Base-by-base conservation (phyloP, 108 stramenopile species). In the Cyclotella sp. region DNA sequence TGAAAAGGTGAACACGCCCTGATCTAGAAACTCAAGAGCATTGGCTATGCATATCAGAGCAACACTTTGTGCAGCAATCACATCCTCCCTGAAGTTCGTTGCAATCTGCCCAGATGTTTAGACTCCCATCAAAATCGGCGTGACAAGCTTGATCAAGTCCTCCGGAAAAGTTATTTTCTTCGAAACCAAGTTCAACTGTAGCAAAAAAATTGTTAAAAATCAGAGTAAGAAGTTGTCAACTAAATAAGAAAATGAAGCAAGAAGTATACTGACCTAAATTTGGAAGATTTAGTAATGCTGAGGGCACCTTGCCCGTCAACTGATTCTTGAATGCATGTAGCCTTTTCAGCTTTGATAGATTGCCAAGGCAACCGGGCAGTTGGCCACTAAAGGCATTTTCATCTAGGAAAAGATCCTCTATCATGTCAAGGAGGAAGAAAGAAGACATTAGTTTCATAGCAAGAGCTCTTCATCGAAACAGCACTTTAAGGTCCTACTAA, bases 31-130 rank as follows among this genome's bases (percentile, higher is more conserved):
- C 22, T 58, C 24, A 58, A 58, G 19, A 13, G 49, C 77, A 77
- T 53, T 59, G 40, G 26, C 60, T 81, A 27, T 70, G 26, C 26
- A 9, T 41, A 55, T 77, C 76, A 6, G 71, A 73, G 51, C 78
- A 79, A 45, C 78, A 79, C 30, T 47, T 72, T 42, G 70, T 70
- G 68, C 78, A 79, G 26, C 78, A 79, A 26, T 73, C 78, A 62
- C 78, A 79, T 3, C 78, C 78, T n/a, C 54, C 66, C 5, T 68
- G 47, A 41, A 79, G 57, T 52, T 77, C 76, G 54, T 41, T 61
- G 45, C 80, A 81, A 49, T 77, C 75, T 27, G 80, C 76, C 75
- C 80, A 81, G 21, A 76, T 70, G 41, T 41, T 64, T 42, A 77
- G 15, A 12, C 39, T 40, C 11, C 42, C 41, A 15, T 46, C 70